A percentile compares a stretch with the other conserved stretches of the same genome.
These are phyloP conservation scores for Halophytophthora batemanensis DNA, from an alignment of 352 stramenopile species.

Conservation along the genomic window DNA sequence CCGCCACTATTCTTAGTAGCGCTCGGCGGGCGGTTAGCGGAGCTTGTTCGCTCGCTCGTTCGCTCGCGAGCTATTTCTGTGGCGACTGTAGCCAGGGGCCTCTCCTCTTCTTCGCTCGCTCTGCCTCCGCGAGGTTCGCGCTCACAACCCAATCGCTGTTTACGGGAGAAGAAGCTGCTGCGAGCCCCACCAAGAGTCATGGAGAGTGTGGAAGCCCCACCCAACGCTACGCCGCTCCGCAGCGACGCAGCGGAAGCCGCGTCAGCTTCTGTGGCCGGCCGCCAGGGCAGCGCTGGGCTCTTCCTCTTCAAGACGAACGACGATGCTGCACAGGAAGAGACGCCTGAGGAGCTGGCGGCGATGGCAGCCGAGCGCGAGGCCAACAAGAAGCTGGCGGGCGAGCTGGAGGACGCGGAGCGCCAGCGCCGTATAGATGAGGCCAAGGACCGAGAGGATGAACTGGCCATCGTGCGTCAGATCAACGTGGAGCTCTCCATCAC, in stretches of 20 bases:
- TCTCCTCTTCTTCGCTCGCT: too few species aligned
- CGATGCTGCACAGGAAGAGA: conserved; percentile 34
- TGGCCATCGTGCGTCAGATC: conserved; percentile 66
- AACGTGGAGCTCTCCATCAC: conserved; percentile 66
- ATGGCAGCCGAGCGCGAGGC: conserved; percentile 34
- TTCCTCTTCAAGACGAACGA: conserved; percentile 52
- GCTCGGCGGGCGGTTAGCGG: too few species aligned
- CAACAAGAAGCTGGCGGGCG: conserved; percentile 57
- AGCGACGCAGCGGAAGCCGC: not conserved
- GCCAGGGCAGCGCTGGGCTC: conserved; percentile 43
- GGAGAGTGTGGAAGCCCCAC: conserved; percentile 13
- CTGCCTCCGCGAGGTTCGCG: too few species aligned
- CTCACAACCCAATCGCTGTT: too few species aligned
- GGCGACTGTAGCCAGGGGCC: too few species aligned
- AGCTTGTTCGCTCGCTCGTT: not conserved
- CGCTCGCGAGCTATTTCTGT: not conserved
- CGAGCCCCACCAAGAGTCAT: not conserved
- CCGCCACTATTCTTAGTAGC: not conserved
- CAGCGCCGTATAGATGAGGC: conserved; percentile 49
- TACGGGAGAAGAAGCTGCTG: too few species aligned
- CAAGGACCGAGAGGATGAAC: conserved; percentile 53
- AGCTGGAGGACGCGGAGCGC: conserved; percentile 55
- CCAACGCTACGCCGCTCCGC: too few species aligned
- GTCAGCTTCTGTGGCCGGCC: conserved; percentile 9
- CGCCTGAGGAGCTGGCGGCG: conserved; percentile 28